Evolutionary conservation across 331 rosid species (phyloP).

Genomic region (Pyracantha coccinea): DNA sequence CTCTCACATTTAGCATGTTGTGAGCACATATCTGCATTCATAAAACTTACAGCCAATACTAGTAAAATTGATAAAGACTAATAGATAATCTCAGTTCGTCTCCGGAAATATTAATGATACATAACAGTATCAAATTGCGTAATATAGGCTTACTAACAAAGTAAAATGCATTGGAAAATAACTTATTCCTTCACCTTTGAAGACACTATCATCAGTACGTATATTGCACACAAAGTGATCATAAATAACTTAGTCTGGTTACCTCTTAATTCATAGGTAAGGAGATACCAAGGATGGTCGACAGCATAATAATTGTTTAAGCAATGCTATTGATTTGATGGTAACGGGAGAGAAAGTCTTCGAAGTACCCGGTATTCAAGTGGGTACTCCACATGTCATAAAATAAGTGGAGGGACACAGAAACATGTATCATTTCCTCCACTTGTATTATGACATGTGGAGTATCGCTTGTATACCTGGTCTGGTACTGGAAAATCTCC

Average conservation of each 20-base stretch:
- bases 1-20: not conserved
- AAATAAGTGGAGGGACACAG: too few species aligned
- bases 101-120: not conserved
- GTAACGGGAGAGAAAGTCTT: too few species aligned
- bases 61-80: not conserved
- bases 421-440: too few species aligned
- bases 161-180: not conserved
- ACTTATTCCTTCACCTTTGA: not conserved
- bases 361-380: too few species aligned
- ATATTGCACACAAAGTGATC: not conserved
- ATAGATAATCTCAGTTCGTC: not conserved
- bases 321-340: too few species aligned
- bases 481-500: too few species aligned
- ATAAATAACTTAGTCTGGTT: not conserved
- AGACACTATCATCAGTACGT: not conserved
- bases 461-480: too few species aligned
- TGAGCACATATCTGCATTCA: not conserved
- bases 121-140: not conserved
- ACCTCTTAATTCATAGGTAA: not conserved
- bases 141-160: not conserved
- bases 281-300: not conserved
- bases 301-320: too few species aligned
- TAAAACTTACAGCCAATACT: not conserved
- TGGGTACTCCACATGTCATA: too few species aligned
- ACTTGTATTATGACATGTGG: too few species aligned